phyloP scores from a whole-genome alignment of 2,329 filamentous ascomycete species.

The Trichoderma endophyticum region DNA sequence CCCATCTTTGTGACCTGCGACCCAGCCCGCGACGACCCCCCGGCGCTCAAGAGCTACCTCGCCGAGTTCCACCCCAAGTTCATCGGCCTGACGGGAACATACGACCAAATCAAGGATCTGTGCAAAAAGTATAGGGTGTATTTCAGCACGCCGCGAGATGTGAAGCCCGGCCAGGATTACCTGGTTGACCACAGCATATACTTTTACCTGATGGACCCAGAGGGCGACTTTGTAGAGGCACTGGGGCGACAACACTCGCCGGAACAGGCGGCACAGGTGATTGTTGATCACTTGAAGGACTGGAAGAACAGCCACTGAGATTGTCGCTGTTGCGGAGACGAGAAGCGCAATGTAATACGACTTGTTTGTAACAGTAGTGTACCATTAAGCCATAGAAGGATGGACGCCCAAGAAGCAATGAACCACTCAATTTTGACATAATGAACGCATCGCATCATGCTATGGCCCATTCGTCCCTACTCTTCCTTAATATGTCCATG shows the following conservation, averaged over 20 bases:
- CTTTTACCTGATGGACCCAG: conserved; percentile 98
- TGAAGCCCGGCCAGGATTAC: conserved; percentile 93
- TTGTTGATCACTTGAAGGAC: conserved; percentile 77
- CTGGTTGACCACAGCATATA: conserved; percentile 98
- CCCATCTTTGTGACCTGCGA: conserved; percentile 96
- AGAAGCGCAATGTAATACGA: neutral
- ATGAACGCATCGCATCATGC: neutral
- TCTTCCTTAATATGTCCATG: neutral
- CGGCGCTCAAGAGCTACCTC: conserved; percentile 81
- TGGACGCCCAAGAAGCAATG: neutral
- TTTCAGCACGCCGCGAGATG: conserved; percentile 85
- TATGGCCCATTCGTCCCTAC: neutral
- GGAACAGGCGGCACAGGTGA: conserved; percentile 77
- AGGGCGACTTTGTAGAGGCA: conserved; percentile 96
- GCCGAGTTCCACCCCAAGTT: conserved; percentile 85
- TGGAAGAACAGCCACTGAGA: conserved; percentile 32
- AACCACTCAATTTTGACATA: conserved; percentile 22
- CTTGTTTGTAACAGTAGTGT: conserved; percentile 20
- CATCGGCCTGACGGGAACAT: conserved; percentile 86
- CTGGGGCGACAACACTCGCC: conserved; percentile 93
- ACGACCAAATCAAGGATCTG: conserved; percentile 87
- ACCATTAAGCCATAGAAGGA: conserved; percentile 16
- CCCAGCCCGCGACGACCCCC: conserved; percentile 82
- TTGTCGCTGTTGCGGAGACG: neutral
- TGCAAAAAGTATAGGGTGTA: conserved; percentile 98